These are phyloP conservation scores for Crithidia brevicula DNA, from an alignment of 208 protist species.

Conservation along the genomic window DNA sequence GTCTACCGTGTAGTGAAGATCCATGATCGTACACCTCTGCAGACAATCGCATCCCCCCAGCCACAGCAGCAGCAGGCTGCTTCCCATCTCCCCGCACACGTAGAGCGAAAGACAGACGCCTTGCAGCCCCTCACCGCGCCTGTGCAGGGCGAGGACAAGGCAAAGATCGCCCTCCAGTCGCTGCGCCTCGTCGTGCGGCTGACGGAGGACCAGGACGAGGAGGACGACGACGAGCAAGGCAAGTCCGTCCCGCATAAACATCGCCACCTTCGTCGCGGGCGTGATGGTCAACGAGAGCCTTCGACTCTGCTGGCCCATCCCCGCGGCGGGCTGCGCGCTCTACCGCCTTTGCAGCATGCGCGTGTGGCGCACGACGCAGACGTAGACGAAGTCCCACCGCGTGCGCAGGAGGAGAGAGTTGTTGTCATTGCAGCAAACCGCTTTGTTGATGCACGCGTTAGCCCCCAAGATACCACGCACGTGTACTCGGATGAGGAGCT, in stretches of 20 bases:
- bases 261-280: not conserved
- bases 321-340: not conserved
- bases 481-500: conserved; percentile 19
- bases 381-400: no score
- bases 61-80: no score
- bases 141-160: not conserved
- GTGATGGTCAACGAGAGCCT: not conserved
- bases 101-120: no score
- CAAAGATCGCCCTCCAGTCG: conserved; percentile 14
- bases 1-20: no score
- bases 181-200: conserved; percentile 18
- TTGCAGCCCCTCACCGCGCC: no score
- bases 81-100: no score
- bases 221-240: not conserved
- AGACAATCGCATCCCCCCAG: no score
- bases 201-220: not conserved
- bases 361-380: not conserved
- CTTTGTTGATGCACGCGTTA: no score
- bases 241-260: not conserved
- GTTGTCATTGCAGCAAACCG: no score
- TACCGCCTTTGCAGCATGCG: not conserved
- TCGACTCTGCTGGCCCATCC: not conserved
- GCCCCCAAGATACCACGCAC: not conserved
- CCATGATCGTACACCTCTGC: no score
- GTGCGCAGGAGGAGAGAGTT: no score